These are phyloP conservation scores for Hypomyces rosellus DNA, from an alignment of 2,329 filamentous ascomycete genomes.

Conservation along the genomic window DNA sequence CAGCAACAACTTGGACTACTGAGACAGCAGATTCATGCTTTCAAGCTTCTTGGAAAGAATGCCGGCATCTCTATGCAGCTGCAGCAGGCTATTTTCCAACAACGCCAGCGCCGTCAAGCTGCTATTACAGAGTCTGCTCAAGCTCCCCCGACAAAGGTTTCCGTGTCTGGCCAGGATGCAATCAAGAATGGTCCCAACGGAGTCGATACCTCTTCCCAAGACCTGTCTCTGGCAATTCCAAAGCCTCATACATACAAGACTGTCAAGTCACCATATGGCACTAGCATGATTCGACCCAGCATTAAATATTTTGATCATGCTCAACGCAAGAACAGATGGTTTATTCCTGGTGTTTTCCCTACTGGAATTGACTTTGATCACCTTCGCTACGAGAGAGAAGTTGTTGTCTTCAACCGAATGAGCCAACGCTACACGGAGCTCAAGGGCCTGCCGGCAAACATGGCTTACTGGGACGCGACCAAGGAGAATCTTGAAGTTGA, in stretches of 20 bases:
- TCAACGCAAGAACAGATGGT: slow-evolving; percentile 66
- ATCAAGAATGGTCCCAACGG: slow-evolving; percentile 31
- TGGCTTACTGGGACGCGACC: slow-evolving; percentile 79
- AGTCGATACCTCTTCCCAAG: slow-evolving; percentile 28
- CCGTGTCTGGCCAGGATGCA: slow-evolving; percentile 25
- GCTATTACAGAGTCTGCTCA: slow-evolving; percentile 43
- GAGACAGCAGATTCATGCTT: slow-evolving; percentile 81
- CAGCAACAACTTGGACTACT: slow-evolving; percentile 73
- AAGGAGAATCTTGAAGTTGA: slow-evolving; percentile 63
- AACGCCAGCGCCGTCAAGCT: slow-evolving; percentile 58
- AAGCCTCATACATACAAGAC: slow-evolving; percentile 58
- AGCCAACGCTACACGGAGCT: slow-evolving; percentile 77
- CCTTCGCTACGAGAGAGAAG: slow-evolving; percentile 78
- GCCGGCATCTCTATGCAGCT: slow-evolving; percentile 70
- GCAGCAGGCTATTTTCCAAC: slow-evolving; percentile 76
- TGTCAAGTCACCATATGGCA: slow-evolving; percentile 66
- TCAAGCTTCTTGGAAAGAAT: slow-evolving; percentile 86
- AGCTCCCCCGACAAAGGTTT: slow-evolving; percentile 25
- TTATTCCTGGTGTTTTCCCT: slow-evolving; percentile 84
- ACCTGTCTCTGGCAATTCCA: slow-evolving; percentile 25
- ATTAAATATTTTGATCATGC: slow-evolving; percentile 79
- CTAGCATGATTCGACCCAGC: slow-evolving; percentile 42
- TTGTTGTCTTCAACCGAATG: slow-evolving; percentile 85
- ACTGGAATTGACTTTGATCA: slow-evolving; percentile 83
- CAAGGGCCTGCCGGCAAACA: slow-evolving; percentile 74